Evolutionary conservation across 2,329 filamentous ascomycete genomes (phyloP).

Genomic region (Clonostachys rhizophaga): DNA sequence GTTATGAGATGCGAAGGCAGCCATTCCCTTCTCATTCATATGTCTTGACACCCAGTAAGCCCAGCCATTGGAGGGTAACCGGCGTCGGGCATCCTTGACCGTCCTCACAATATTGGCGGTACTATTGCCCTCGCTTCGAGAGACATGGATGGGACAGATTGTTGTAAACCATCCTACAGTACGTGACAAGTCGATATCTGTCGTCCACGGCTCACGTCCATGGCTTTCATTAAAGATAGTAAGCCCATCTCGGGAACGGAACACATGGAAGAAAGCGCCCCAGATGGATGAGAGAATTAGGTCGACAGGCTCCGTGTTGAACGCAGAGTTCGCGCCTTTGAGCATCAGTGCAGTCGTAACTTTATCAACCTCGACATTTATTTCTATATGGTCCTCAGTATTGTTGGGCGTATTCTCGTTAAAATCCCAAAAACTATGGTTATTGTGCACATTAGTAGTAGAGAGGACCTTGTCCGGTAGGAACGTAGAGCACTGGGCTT

Average conservation of each 20-base stretch:
- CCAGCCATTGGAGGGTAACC: conserved; percentile 11
- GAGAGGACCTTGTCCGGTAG: background rate
- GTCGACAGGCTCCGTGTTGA: conserved; percentile 25
- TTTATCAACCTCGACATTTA: conserved; percentile 1
- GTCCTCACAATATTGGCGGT: conserved; percentile 3
- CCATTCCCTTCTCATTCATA: conserved; percentile 18
- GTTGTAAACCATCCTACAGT: conserved; percentile 33
- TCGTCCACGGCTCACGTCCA: conserved; percentile 24
- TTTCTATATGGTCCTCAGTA: background rate
- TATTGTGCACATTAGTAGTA: conserved; percentile 29
- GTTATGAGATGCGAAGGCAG: too few species aligned
- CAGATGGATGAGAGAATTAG: conserved; percentile 22
- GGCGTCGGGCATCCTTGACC: conserved; percentile 9
- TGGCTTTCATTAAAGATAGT: conserved; percentile 26
- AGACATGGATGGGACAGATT: conserved; percentile 18
- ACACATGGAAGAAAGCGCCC: conserved; percentile 16
- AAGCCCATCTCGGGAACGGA: conserved; percentile 16
- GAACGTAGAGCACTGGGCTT: conserved; percentile 5
- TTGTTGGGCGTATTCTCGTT: conserved; percentile 3
- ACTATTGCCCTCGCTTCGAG: background rate
- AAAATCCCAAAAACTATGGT: conserved; percentile 11
- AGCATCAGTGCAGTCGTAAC: conserved; percentile 7
- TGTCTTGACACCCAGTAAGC: conserved; percentile 6
- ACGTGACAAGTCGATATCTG: conserved; percentile 21
- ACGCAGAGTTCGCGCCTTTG: conserved; percentile 8